Base-by-base conservation (phyloP, 768 basidiomycete species). In the Suillus placidus region DNA sequence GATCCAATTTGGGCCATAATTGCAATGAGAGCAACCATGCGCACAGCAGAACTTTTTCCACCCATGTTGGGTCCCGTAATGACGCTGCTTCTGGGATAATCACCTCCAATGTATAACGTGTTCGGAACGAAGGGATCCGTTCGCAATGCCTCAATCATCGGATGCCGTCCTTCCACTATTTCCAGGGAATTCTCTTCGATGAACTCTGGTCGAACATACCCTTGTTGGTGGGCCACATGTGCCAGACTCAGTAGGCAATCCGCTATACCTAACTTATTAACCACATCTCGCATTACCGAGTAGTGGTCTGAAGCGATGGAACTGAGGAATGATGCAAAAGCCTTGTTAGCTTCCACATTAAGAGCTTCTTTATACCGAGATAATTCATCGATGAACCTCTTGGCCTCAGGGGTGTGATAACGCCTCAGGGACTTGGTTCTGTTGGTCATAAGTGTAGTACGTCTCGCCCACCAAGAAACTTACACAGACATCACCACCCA, bases 51-150 rank as follows among this genome's bases (percentile, higher is more conserved):
- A 68, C 92, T 94, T 78, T 97, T 97, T 47, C 88, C 88, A 74
- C 92, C 91, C 91, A 93, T 92, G 70, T 93, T 93, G 1, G 91
- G 92, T 12, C 93, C 93, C 0, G 92, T 94, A 67, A 94, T 90
- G 56, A 93, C 85, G 74, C 89, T 88, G 72, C 80, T 86, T 51
- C 84, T 77, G 4, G 86, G 76, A 23, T 78, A 73, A 16, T 73
- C 81, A 20, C 80, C 83, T 9, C 90, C 90, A 73, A 97, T 87
- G 1, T 77, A 71, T 20, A 97, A 76, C 14, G 87, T 85, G 74
- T 97, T 98, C 3, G 94, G 90, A 1, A 98, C 89, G 77, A 94
- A 97, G 2, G 95, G 93, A 67, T 92, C 88, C 1, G 88, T 79
- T 45, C 87, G 81, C 26, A 95, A 77, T 10, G 84, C 84, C 75